These are phyloP conservation scores for Paxillus rubicundulus DNA, from an alignment of 768 basidiomycete species.

Conservation along the genomic window DNA sequence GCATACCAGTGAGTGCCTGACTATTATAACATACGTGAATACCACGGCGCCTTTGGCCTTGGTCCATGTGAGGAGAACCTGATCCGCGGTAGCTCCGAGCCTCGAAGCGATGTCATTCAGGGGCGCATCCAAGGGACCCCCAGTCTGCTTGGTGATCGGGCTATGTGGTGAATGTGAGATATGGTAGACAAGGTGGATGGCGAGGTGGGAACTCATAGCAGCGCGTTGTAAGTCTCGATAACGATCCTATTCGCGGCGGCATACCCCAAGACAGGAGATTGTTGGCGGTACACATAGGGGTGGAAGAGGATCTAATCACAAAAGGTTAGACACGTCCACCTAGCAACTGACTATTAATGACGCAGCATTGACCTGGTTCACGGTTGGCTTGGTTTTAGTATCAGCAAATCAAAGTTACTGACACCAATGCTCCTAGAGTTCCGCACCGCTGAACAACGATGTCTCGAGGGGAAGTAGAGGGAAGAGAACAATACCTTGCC, in stretches of 20 bases:
- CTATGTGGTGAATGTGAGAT: slow-evolving; percentile 29
- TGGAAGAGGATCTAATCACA: slow-evolving; percentile 59
- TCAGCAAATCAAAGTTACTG: slow-evolving; percentile 64
- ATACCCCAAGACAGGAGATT: slow-evolving; percentile 56
- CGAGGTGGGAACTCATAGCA: slow-evolving; percentile 44
- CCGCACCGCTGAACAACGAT: neutral
- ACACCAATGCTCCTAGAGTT: slow-evolving; percentile 63
- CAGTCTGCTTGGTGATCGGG: slow-evolving; percentile 56
- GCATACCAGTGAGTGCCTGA: neutral
- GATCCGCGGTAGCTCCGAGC: slow-evolving; percentile 54
- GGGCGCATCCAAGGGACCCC: slow-evolving; percentile 63
- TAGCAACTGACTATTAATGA: no score
- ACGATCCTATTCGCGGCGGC: slow-evolving; percentile 57
- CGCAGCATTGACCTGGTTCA: slow-evolving; percentile 56
- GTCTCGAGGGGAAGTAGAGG: neutral
- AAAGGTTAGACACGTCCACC: neutral
- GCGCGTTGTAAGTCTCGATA: slow-evolving; percentile 68
- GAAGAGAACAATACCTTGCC: slow-evolving; percentile 47
- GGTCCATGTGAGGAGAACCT: slow-evolving; percentile 71
- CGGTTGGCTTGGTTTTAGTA: slow-evolving; percentile 61
- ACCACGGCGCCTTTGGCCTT: slow-evolving; percentile 65
- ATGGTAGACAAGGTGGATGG: neutral
- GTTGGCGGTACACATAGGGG: slow-evolving; percentile 61
- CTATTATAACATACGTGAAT: slow-evolving; percentile 47
- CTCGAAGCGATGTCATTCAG: slow-evolving; percentile 51